phyloP scores from a whole-genome alignment of 352 stramenopile genomes.

The Hyaloperonospora arabidopsidis region DNA sequence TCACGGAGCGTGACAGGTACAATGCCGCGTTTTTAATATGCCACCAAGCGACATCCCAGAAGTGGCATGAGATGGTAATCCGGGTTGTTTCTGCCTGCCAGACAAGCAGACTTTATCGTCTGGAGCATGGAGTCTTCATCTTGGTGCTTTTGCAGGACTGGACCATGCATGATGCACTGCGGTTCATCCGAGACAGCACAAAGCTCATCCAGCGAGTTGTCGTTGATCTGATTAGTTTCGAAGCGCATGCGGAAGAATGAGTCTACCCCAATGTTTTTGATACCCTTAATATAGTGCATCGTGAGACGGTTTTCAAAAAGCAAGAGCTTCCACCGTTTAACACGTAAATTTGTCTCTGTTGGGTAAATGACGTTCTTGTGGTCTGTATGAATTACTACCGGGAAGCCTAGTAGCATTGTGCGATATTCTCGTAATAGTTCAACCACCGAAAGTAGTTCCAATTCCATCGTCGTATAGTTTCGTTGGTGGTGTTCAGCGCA shows the following conservation, averaged over 20 bases:
- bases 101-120: neutral
- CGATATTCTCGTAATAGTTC: constrained; percentile 1
- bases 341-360: neutral
- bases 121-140: neutral
- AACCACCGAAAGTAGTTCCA: constrained; percentile 2
- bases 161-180: neutral
- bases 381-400: neutral
- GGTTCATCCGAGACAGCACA: neutral
- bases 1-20: no score
- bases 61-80: neutral
- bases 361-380: constrained; percentile 8
- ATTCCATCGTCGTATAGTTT: constrained; percentile 9
- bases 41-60: no score
- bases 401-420: constrained; percentile 6
- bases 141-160: neutral
- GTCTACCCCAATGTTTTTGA: neutral
- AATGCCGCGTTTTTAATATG: no score
- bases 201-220: neutral
- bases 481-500: neutral
- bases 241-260: constrained; percentile 1
- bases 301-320: neutral
- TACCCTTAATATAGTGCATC: neutral
- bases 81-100: neutral
- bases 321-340: constrained; percentile 2
- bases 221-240: neutral